Evolutionary conservation across 106 monocot species (phyloP).

Genomic region (Amphibolis antarctica): DNA sequence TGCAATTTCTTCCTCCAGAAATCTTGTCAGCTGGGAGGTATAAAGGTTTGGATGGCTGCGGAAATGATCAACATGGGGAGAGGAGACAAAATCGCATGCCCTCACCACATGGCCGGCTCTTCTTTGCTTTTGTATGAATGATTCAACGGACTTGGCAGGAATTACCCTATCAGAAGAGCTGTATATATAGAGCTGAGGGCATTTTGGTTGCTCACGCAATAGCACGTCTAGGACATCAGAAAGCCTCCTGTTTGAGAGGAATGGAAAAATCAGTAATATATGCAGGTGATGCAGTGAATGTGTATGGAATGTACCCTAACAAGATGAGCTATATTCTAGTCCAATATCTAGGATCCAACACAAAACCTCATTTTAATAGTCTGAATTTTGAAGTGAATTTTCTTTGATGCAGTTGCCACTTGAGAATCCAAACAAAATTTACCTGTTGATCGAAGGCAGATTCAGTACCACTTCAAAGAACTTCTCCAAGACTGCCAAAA

Average conservation of each 20-base stretch:
- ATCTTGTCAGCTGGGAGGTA: conserved; percentile 54
- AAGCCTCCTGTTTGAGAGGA: conserved; percentile 45
- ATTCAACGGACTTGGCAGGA: conserved; percentile 69
- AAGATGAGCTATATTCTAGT: no score
- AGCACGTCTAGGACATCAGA: conserved; percentile 51
- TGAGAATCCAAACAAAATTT: no score
- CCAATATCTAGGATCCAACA: no score
- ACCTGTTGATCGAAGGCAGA: conserved; percentile 86
- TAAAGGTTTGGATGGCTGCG: conserved; percentile 72
- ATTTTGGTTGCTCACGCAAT: conserved; percentile 69
- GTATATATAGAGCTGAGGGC: conserved; percentile 91
- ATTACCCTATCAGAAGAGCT: conserved; percentile 91
- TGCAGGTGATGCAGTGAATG: no score
- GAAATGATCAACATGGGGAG: conserved; percentile 96
- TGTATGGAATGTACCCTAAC: no score
- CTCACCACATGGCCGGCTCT: conserved; percentile 65
- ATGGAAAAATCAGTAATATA: neutral
- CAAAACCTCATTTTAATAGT: no score
- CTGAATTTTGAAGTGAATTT: no score
- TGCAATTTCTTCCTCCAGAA: conserved; percentile 75
- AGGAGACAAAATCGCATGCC: conserved; percentile 65
- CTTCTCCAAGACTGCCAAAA: conserved; percentile 58
- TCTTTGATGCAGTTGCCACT: no score
- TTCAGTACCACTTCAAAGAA: conserved; percentile 78
- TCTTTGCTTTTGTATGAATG: conserved; percentile 56